Evolutionary conservation across 2,329 filamentous ascomycete species (phyloP).

Genomic region (Diaporthe batatas): DNA sequence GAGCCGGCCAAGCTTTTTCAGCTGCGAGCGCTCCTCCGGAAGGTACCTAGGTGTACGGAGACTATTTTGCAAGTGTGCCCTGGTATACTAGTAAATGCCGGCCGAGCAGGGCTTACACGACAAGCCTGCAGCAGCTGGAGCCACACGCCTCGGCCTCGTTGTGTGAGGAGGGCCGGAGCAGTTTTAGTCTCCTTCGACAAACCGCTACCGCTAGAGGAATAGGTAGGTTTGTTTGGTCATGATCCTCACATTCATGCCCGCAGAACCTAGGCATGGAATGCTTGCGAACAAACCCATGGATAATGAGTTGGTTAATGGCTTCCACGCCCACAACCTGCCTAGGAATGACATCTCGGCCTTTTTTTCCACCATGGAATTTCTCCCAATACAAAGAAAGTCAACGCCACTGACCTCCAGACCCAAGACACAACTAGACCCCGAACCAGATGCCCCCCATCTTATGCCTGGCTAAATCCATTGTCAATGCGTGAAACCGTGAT

Average conservation of each 20-base stretch:
- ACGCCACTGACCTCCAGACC: constrained; percentile 31
- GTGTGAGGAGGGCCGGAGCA: background rate
- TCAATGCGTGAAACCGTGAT: constrained; percentile 36
- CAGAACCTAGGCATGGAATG: background rate
- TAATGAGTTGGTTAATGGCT: background rate
- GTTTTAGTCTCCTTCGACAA: background rate
- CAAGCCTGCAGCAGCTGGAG: background rate
- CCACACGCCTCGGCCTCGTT: background rate
- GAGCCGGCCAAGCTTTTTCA: constrained; percentile 9
- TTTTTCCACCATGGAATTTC: constrained; percentile 10
- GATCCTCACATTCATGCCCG: background rate
- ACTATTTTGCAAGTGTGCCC: no score
- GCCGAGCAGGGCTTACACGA: background rate
- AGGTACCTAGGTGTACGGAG: no score
- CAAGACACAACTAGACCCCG: constrained; percentile 26
- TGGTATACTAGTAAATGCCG: background rate
- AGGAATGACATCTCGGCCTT: background rate
- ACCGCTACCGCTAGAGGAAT: background rate
- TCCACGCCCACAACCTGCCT: constrained; percentile 11
- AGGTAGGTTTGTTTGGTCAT: background rate
- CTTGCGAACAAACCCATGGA: constrained; percentile 1
- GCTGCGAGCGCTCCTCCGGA: background rate
- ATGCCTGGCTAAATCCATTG: constrained; percentile 33
- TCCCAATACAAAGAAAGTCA: constrained; percentile 26
- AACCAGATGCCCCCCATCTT: constrained; percentile 20